Base-by-base conservation (phyloP, 768 basidiomycete species). In the Rhizopogon rudus region DNA sequence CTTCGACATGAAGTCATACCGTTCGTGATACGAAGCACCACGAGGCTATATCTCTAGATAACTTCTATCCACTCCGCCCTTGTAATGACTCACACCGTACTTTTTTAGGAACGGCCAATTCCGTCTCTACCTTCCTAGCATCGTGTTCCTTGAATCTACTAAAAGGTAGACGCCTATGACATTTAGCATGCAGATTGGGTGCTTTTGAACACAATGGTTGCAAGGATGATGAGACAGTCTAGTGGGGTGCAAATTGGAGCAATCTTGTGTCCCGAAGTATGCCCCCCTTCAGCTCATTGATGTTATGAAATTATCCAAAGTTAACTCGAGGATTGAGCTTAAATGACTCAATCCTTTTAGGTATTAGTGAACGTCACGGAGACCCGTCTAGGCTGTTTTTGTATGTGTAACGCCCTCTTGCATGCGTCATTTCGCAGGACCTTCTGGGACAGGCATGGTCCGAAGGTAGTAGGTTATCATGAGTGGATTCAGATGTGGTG, bases 1-100 rank as follows among this genome's bases (percentile, higher is more conserved):
- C 52, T 54, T 57, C 54, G 40, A 33, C 16, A 57, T 49, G 54
- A 55, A 55, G 53, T 50, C 54, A 50, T 57, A 33, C 13, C 14
- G n/a, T 3, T 20, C 39, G 52, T 35, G 16, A 39, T 20, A 1
- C 16, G 44, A 46, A 29, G 44, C 44, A 56, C 53, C 56, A 40
- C 39, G 37, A 45, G 52, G 52, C 39, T 16, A 37, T 39, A 9
- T 53, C 17, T 48, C 20, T 22, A 16, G 46, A 49, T 16, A 37
- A 35, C 20, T 49, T 9, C 4, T 49, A 14, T 37, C 33, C 33
- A 37, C 13, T 16, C 35, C 48, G 35, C 48, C 35, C 48, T 20
- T 37, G 35, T 37, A 9, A 35, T 6, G 8, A n/a, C 16, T 37
- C 14, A 49, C 9, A 8, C 39, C 2, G 5, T 37, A 22, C 48